phyloP scores from a whole-genome alignment of 139 green algal species.

The Chlorella sorokiniana region DNA sequence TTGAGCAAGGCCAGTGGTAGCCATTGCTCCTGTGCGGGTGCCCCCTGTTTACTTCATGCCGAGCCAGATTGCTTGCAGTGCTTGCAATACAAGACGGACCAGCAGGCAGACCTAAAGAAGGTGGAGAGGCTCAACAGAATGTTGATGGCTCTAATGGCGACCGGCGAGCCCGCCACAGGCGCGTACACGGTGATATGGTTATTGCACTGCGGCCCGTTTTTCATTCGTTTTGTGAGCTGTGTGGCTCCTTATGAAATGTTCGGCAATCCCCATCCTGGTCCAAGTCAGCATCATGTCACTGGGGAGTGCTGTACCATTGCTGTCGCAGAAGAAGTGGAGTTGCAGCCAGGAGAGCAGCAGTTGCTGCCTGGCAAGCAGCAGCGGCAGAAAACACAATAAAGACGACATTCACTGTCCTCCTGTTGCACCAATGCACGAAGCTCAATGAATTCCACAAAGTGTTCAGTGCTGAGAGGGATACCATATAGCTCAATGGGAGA shows the following conservation, averaged over 20 bases:
- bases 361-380: neutral
- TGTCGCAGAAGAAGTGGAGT: constrained; percentile 23
- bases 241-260: too few relatives aligned
- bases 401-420: neutral
- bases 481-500: too few relatives aligned
- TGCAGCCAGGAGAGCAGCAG: constrained; percentile 9
- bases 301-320: neutral
- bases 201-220: too few relatives aligned
- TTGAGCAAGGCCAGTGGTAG: neutral
- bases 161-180: constrained; percentile 38
- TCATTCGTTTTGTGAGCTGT: too few relatives aligned
- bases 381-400: neutral
- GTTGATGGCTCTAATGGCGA: constrained; percentile 87
- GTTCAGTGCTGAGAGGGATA: neutral
- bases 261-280: too few relatives aligned
- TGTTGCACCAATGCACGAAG: too few relatives aligned
- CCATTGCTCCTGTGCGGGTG: neutral
- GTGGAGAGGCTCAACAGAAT: constrained; percentile 86
- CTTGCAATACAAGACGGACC: constrained; percentile 90
- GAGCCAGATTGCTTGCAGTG: neutral
- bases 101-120: constrained; percentile 85
- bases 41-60: neutral
- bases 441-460: neutral
- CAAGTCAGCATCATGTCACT: neutral
- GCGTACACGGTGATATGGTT: neutral